A percentile compares a stretch with the other conserved stretches of the same genome.
Conservation (phyloP, 306 rosid species). For the Cyclanthera cordifolia region DNA sequence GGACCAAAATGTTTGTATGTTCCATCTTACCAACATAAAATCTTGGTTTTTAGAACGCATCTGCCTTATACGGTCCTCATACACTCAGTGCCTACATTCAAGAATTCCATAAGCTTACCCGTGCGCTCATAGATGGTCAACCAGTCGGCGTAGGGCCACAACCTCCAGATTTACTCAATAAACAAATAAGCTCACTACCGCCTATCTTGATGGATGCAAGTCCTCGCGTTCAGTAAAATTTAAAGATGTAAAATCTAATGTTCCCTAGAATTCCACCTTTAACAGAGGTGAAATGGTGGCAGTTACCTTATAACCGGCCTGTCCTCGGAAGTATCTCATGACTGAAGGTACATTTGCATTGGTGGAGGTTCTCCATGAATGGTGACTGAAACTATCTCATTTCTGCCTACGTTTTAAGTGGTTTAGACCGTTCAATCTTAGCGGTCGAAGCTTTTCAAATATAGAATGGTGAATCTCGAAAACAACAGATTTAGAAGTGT, state of each 20-base stretch:
- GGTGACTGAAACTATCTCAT: constrained; percentile 89
- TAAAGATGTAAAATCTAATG: constrained; percentile 55
- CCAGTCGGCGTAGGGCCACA: constrained; percentile 52
- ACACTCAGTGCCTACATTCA: constrained; percentile 76
- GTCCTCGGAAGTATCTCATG: constrained; percentile 87
- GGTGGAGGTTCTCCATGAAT: constrained; percentile 55
- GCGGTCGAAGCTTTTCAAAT: constrained; percentile 53
- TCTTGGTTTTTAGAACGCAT: constrained; percentile 51
- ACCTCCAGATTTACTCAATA: constrained; percentile 65
- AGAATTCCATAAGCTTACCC: constrained; percentile 79
- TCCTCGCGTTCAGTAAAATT: constrained; percentile 46
- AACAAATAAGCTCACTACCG: constrained; percentile 66
- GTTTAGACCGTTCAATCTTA: constrained; percentile 62
- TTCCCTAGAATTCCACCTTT: constrained; percentile 57
- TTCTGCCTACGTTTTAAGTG: constrained; percentile 78
- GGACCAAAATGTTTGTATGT: not conserved
- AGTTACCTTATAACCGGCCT: constrained; percentile 70
- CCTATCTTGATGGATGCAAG: constrained; percentile 66
- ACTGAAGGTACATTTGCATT: constrained; percentile 85
- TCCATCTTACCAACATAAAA: not conserved
- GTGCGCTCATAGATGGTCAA: constrained; percentile 29
- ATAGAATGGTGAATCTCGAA: constrained; percentile 79
- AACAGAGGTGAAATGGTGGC: constrained; percentile 48
- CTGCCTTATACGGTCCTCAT: constrained; percentile 84
- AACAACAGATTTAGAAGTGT: constrained; percentile 51